Base-by-base conservation (phyloP, 805 yeast genomes). In the Saccharomycopsis sp. region DNA sequence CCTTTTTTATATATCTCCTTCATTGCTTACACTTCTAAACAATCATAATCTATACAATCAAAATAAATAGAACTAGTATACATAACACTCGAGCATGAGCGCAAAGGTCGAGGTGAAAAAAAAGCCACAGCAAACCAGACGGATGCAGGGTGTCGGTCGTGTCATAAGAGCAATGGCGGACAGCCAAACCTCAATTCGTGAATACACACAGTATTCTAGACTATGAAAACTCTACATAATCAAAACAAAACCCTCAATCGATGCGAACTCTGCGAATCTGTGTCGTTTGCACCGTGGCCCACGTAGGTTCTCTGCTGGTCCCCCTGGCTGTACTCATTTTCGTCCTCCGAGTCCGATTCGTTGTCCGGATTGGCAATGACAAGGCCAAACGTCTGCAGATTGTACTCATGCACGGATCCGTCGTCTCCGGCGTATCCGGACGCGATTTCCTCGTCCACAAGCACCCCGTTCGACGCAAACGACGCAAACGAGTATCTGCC, bases 301-400 rank as follows among this genome's bases (percentile, higher is more conserved):
- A 29, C 37, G 37, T 29, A 5, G 12, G 37, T n/a, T n/a, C n/a
- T n/a, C n/a, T 24, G 50, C 8, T 37, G 20, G n/a, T 34, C 52
- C 5, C 24, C 41, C 16, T 41, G 12, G 37, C 55, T 14, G 34
- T 50, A 29, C 21, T 50, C 52, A n/a, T 23, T 50, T 1, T 50
- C 51, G 18, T 46, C 55, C 12, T 58, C 61, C 2, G 23, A 16
- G 34, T 52, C 57, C 51, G 53, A 40, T 18, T 57, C 59, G n/a
- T 57, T 37, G 29, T 60, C 62, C 7, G 62, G 62, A 40, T 60
- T 60, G 12, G 62, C 62, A 24, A 60, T 55, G 3, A 57, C 57
- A 24, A 60, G 57, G 9, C 62, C 62, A 40, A 55, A 55, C 9
- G 52, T 4, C 1, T 48, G 15, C 21, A 51, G 59, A 15, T 12